Percentiles rank a stretch among this genome's conserved stretches.
phyloP scores from a whole-genome alignment of 1,139 yeast genomes.

The Saccharomyces hybrid region DNA sequence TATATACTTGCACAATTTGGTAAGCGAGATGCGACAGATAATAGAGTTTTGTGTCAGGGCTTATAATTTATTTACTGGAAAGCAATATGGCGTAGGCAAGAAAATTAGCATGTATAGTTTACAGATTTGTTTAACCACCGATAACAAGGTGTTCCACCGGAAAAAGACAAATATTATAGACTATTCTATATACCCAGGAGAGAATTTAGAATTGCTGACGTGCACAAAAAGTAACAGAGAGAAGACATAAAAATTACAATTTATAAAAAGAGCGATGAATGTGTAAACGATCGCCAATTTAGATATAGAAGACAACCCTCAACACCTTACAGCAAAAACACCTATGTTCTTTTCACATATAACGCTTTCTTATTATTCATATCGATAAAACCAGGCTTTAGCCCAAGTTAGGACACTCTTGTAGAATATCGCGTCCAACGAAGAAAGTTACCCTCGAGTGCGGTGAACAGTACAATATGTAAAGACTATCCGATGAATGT shows the following conservation, averaged over 20 bases:
- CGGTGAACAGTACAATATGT: background rate
- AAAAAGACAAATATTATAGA: background rate
- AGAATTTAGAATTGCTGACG: background rate
- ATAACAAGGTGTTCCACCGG: background rate
- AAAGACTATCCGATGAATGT: background rate
- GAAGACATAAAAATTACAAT: background rate
- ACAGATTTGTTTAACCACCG: background rate
- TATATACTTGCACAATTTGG: background rate
- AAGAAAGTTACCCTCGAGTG: background rate
- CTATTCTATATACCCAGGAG: background rate
- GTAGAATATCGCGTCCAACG: background rate
- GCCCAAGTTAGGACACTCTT: background rate
- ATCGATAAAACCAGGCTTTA: background rate
- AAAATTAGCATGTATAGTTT: background rate
- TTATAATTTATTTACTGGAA: background rate
- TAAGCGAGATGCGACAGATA: background rate
- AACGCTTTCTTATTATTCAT: background rate
- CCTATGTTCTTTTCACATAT: background rate
- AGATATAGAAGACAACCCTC: background rate
- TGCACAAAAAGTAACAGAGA: background rate
- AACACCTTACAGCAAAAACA: background rate
- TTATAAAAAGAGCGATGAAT: background rate
- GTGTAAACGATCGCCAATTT: background rate
- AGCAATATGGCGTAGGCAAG: background rate
- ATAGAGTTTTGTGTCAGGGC: background rate